Base-by-base conservation (phyloP, 768 basidiomycete species). In the Mrakia blollopis region DNA sequence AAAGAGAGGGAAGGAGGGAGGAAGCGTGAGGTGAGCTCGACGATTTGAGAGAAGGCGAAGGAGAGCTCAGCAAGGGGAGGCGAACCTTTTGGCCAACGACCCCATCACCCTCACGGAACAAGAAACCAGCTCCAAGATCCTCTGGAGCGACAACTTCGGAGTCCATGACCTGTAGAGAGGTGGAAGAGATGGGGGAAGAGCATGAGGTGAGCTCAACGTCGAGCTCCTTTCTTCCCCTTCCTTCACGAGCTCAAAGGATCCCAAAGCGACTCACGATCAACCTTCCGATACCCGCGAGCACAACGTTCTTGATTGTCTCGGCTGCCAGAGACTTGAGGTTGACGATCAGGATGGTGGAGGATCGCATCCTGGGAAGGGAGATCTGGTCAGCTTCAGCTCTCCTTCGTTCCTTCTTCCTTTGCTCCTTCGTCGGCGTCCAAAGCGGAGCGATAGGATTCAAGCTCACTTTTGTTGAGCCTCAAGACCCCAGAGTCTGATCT, bases 401-500 rank as follows among this genome's bases (percentile, higher is more conserved):
- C 70, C 62, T 21, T 63, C 62, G 32, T 18, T 32, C 32, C 57
- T 14, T 32, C 62, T 18, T 32, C 32, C 57, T 14, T 32, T 14
- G 47, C 47, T 50, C 16, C 18, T 35, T 30, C n/a, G 52, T 68
- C 13, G 9, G 21, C 30, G 25, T 41, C 25, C 21, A 6, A 18
- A 9, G 44, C 54, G 18, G 35, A 11, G 44, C 21, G 54, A 9
- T 14, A 57, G 23, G 62, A 68, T 79, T 14, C 6, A 16, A 5
- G 81, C 85, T 78, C 80, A 92, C 94, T 91, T 88, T 85, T 97
- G 93, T 83, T 99, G 97, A 50, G 97, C 97, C 83, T 98, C 97
- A 60, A 98, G 88, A 63, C 97, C 97, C 97, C 97, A 99, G 80
- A 98, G 85, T 41, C 96, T 89, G 86, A 98, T 97, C 84, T 98